A percentile compares a stretch with the other conserved stretches of the same genome.
These are phyloP conservation scores for Zizania latifolia DNA, from an alignment of 176 grass and related monocot species.

Conservation along the genomic window DNA sequence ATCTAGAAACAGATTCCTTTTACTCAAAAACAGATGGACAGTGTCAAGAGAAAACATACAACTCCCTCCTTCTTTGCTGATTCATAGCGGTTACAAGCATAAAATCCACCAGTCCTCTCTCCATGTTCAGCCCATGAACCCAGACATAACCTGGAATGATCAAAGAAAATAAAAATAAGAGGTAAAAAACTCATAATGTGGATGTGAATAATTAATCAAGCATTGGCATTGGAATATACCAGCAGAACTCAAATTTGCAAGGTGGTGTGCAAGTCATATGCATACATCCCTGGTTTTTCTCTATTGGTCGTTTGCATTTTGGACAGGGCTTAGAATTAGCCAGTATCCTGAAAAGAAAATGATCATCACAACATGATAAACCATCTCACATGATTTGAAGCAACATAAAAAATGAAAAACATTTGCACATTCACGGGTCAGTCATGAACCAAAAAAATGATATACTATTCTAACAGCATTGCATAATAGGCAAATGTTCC, in stretches of 20 bases:
- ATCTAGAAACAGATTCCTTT: background rate
- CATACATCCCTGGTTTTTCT: slow-evolving; percentile 98
- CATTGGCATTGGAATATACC: slow-evolving; percentile 39
- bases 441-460: background rate
- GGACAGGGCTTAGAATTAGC: slow-evolving; percentile 98
- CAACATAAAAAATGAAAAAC: background rate
- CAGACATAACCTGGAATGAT: slow-evolving; percentile 71
- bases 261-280: slow-evolving; percentile 97
- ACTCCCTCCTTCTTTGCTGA: slow-evolving; percentile 60
- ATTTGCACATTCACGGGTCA: background rate
- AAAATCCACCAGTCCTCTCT: slow-evolving; percentile 86
- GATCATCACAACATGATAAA: slow-evolving; percentile 27
- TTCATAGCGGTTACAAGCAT: slow-evolving; percentile 98
- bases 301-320: slow-evolving; percentile 95
- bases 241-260: slow-evolving; percentile 97
- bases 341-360: slow-evolving; percentile 81
- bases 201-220: slow-evolving; percentile 6
- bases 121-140: slow-evolving; percentile 76
- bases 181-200: slow-evolving; percentile 1
- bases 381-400: slow-evolving; percentile 15
- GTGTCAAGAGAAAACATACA: slow-evolving; percentile 44
- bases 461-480: background rate
- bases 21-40: background rate
- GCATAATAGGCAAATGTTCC: background rate
- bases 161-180: slow-evolving; percentile 25